Percentiles rank a stretch among this genome's conserved stretches.
Evolutionary conservation across 805 yeast species (phyloP).

Genomic region (Yamadazyma scolyti): DNA sequence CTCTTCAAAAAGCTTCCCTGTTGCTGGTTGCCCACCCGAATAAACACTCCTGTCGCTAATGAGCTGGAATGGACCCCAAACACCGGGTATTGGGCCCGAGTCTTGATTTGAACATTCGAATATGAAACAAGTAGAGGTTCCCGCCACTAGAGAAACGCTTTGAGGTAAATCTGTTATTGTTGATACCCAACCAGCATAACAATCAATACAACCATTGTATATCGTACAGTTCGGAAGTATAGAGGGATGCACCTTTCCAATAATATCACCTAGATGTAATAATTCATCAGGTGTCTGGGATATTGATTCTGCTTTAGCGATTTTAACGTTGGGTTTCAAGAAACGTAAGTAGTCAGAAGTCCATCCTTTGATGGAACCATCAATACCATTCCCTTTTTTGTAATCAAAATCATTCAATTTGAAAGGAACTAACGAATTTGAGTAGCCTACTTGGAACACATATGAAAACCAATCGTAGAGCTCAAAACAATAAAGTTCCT

Average conservation of each 20-base stretch:
- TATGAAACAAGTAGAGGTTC: conserved; percentile 59
- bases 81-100: conserved; percentile 34
- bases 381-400: conserved; percentile 33
- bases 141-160: conserved; percentile 51
- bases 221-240: conserved; percentile 13
- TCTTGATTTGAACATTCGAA: conserved; percentile 13
- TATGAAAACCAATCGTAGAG: conserved; percentile 46
- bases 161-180: conserved; percentile 20
- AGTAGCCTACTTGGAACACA: conserved; percentile 20
- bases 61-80: conserved; percentile 58
- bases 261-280: conserved; percentile 15
- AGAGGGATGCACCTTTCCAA: conserved; percentile 12
- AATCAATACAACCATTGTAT: conserved; percentile 54
- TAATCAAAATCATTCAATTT: conserved; percentile 4
- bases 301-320: conserved; percentile 25
- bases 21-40: conserved; percentile 57
- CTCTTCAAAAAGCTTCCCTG: conserved; percentile 51
- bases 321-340: conserved; percentile 16
- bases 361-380: conserved; percentile 62
- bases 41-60: conserved; percentile 21
- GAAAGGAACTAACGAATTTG: conserved; percentile 5
- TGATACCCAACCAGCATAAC: conserved; percentile 54
- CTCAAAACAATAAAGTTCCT: conserved; percentile 41
- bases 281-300: conserved; percentile 3
- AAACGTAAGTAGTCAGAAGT: conserved; percentile 17